A percentile compares a stretch with the other conserved stretches of the same genome.
These are phyloP conservation scores for Yamadazyma pseudoaaseri DNA, from an alignment of 1,139 yeast genomes.

Conservation along the genomic window DNA sequence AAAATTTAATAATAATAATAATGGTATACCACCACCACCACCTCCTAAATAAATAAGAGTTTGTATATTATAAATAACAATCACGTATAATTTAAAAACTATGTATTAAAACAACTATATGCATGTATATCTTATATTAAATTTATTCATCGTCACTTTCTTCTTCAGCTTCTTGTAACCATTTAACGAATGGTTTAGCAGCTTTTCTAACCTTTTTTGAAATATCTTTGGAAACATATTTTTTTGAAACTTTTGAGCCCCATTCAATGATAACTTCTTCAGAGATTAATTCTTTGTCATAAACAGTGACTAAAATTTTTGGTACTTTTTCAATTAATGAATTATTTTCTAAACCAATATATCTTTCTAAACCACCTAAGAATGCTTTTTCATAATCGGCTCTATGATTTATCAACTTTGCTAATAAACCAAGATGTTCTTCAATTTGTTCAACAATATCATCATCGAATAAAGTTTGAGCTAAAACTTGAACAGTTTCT, in stretches of 20 bases:
- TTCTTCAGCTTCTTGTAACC: constrained; percentile 92
- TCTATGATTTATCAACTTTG: constrained; percentile 65
- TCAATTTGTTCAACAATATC: constrained; percentile 71
- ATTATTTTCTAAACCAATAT: constrained; percentile 79
- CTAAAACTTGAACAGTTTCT: constrained; percentile 85
- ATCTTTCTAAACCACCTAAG: constrained; percentile 94
- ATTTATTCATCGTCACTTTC: constrained; percentile 57
- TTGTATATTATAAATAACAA: constrained; percentile 2
- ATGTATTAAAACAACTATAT: constrained; percentile 4
- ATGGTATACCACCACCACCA: constrained; percentile 17
- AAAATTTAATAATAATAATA: constrained; percentile 7
- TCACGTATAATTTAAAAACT: background rate
- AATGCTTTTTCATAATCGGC: constrained; percentile 80
- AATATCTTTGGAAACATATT: constrained; percentile 87
- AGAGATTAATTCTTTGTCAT: constrained; percentile 78
- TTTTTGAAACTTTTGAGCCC: constrained; percentile 92
- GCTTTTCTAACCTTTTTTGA: constrained; percentile 95
- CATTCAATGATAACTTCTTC: constrained; percentile 81
- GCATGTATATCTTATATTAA: background rate
- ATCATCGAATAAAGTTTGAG: constrained; percentile 84
- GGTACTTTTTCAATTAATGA: constrained; percentile 75
- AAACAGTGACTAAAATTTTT: constrained; percentile 75
- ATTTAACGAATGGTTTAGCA: constrained; percentile 90
- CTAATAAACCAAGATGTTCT: constrained; percentile 77
- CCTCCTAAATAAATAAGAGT: constrained; percentile 16